These are phyloP conservation scores for Trypanosoma scelopori DNA, from an alignment of 208 protist genomes.

Conservation along the genomic window DNA sequence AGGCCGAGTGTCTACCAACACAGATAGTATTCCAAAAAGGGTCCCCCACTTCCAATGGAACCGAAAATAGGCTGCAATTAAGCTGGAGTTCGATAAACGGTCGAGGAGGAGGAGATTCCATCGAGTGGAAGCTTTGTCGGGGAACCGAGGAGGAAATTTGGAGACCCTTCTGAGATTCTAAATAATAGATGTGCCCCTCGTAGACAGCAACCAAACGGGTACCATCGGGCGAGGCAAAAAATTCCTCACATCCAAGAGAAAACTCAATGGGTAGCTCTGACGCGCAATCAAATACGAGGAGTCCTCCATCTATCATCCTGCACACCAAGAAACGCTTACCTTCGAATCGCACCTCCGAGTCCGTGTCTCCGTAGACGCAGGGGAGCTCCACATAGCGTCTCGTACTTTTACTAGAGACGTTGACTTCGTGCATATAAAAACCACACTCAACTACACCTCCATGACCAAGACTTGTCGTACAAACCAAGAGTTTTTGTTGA, in stretches of 20 bases:
- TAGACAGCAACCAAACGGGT: constrained; percentile 45
- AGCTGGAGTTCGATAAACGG: constrained; percentile 1
- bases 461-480: constrained; percentile 31
- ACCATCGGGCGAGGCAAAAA: constrained; percentile 54
- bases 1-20: constrained; percentile 10
- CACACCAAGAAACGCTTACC: constrained; percentile 58
- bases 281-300: constrained; percentile 57
- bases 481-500: constrained; percentile 43
- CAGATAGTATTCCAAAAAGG: constrained; percentile 6
- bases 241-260: constrained; percentile 51
- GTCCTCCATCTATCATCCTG: constrained; percentile 40
- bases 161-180: constrained; percentile 1
- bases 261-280: constrained; percentile 46
- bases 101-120: neutral
- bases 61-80: neutral
- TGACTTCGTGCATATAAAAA: constrained; percentile 44
- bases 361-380: constrained; percentile 31
- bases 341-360: constrained; percentile 46
- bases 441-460: constrained; percentile 45
- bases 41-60: constrained; percentile 2
- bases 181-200: constrained; percentile 39
- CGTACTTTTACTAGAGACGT: constrained; percentile 25
- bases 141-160: neutral
- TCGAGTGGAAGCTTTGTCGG: neutral
- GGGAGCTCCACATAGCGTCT: constrained; percentile 44